Evolutionary conservation across 2,329 filamentous ascomycete species (phyloP), one percentile per base, ranked within the genome.

Genomic region (Colletotrichum plurivorum): DNA sequence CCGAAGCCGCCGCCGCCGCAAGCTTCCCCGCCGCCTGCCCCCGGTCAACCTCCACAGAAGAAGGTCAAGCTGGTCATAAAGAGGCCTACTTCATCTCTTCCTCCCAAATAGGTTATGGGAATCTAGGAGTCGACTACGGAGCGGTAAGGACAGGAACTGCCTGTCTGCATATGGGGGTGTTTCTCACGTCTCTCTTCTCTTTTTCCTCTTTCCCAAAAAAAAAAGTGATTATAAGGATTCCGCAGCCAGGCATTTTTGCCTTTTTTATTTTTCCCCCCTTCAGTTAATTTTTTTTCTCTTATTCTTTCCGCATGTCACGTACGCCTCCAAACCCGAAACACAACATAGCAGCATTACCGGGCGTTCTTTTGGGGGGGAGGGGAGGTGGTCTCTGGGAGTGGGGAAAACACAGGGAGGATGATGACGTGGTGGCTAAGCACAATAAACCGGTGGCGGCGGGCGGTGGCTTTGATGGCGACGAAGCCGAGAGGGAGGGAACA

Each of bases 51-150:
- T n/a, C 52, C 71, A 12, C 65, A 65, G 13, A 72, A 72, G 62
- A 58, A 66, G 22, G 69, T 71, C 13, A 72, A 72, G 62, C 51
- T 72, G 25, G 71, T 72, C 48, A 69, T 72, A 16, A 72, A 72
- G 56, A 71, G 62, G 41, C 70, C 70, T 12, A 56, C 63, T 2
- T 55, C 51, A 2, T 59, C 58, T 10, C 15, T 43, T 16, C 52
- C 57, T 15, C 62, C 62, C 6, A 69, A 66, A 18, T 61, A 51
- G 31, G 16, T 20, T 10, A 16, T 9, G 41, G 8, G 13, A 22
- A 13, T 16, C 13, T 13, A 20, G 31, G 45, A 25, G 1, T 9
- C n/a, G 39, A 13, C 18, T 6, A 49, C 10, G 18, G 9, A 20
- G 5, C 20, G 12, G n/a, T 20, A 4, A n/a, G 45, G 5, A 46